Evolutionary conservation across 2,329 filamentous ascomycete species (phyloP), one percentile per base, ranked within the genome.

Genomic region (Colletotrichum nymphaeae): DNA sequence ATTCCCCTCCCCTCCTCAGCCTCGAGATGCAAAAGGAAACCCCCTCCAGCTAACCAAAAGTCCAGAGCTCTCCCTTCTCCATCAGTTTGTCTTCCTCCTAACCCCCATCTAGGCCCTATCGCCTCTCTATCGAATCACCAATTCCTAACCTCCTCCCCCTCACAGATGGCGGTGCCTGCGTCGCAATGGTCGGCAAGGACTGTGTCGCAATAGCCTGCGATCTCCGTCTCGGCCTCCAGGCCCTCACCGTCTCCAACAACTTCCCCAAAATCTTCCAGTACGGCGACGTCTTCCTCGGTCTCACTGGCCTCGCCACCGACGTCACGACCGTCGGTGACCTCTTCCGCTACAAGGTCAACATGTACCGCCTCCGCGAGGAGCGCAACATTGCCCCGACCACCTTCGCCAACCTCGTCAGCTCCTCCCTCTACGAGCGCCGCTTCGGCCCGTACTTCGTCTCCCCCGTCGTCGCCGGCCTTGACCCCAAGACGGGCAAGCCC

Each of bases 211-310:
- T 99, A 83, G 97, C 97, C 84, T 99, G 97, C 89, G 97, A 99
- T 86, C 94, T 99, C 77, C 96, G 97, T 76, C 94, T 99, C 78
- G 97, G 97, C 80, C 93, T 98, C 82, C 97, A 99, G 88, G 91
- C 97, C 81, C 90, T 99, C 82, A 99, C 97, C 76, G 94, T 99
- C 73, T 98, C 95, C 84, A 99, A 99, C 92, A 97, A 98, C 93
- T 98, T 98, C 89, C 97, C 97, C 88, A 99, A 99, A 89, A 94
- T 99, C 89, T 98, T 98, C 92, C 92, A 93, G 85, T 98, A 97
- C 89, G 95, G 95, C 81, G 94, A 96, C 81, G 94, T 97, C 79
- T 98, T 97, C 86, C 93, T 99, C 46, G 97, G 97, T 69, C 92
- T 99, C 74, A 98, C 97, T 5, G 97, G 97, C 69, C 94, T 99